Evolutionary conservation across 2,329 filamentous ascomycete species (phyloP), one percentile per base, ranked within the genome.

Genomic region (Aspergillus aculeatus): DNA sequence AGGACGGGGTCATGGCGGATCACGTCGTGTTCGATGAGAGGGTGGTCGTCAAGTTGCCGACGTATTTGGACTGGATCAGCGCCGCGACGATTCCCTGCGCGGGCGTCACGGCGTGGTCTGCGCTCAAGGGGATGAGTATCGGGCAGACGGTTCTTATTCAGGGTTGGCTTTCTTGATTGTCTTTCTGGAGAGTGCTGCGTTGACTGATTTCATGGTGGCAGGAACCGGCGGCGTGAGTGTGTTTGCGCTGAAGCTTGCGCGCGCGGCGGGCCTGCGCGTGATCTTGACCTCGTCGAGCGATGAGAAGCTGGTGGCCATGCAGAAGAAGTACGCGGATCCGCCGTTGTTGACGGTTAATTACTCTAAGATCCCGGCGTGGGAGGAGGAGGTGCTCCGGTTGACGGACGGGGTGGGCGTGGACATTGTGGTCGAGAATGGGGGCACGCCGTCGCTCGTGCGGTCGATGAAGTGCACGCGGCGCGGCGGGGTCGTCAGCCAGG

Each of bases 51-150:
- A 77, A 74, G 50, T 55, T 80, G 0, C 79, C 78, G 0, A 56
- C 56, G 0, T 68, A 80, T 55, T 64, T 81, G 19, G 64, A 71
- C 38, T 80, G 75, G 73, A 59, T 68, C 1, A 63, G 73, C 2
- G 75, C 77, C 2, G 66, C 68, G 7, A 73, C 73, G 1, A 71
- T 82, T 16, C 78, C 78, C 0, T 81, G 78, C 41, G 79, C 80
- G 21, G 80, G 77, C 0, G 70, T 76, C 0, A 82, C 80, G 0
- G 80, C 80, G 1, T 82, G 80, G 77, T 69, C 72, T 50, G 77
- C 78, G 0, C 61, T 81, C n/a, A 78, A 76, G 61, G 77, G 72
- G 1, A 64, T 73, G 11, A 64, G 62, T 0, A 73, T 78, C 19
- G 77, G 78, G 1, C 64, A 77, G 59, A 79, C 67, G 2, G 75